These are phyloP conservation scores for Pharus latifolius DNA, from an alignment of 176 grass and related monocot genomes.

Conservation along the genomic window DNA sequence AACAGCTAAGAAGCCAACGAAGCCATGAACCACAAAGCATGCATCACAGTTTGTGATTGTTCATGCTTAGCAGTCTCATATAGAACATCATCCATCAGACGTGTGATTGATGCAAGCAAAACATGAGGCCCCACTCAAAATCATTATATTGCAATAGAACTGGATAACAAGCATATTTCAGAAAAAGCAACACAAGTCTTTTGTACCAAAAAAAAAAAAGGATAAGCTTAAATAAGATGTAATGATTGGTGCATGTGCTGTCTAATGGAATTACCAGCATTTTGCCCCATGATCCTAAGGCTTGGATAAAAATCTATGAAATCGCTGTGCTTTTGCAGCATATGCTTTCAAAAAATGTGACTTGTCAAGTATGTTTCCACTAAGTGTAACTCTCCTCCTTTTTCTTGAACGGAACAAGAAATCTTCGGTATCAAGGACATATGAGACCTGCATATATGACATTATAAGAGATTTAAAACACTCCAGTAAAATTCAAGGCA, in stretches of 20 bases:
- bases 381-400: conserved; percentile 20
- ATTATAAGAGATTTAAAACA: neutral
- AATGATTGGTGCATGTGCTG: neutral
- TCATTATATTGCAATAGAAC: neutral
- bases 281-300: conserved; percentile 30
- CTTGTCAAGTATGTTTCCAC: conserved; percentile 10
- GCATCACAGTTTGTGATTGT: neutral
- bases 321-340: conserved; percentile 52
- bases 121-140: neutral
- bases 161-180: neutral
- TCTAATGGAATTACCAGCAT: conserved; percentile 37
- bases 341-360: conserved; percentile 16
- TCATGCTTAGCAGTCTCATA: neutral
- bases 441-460: conserved; percentile 41
- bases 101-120: neutral
- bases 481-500: neutral
- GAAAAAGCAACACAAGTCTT: neutral
- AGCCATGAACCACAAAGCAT: neutral
- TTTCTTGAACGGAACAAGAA: conserved; percentile 63
- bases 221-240: neutral
- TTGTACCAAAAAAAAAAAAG: neutral
- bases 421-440: conserved; percentile 97
- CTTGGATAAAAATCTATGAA: conserved; percentile 60
- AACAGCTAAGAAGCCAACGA: too few species aligned
- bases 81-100: neutral